These are phyloP conservation scores for Orbilia javanica DNA, from an alignment of 2,329 filamentous ascomycete genomes.

Conservation along the genomic window DNA sequence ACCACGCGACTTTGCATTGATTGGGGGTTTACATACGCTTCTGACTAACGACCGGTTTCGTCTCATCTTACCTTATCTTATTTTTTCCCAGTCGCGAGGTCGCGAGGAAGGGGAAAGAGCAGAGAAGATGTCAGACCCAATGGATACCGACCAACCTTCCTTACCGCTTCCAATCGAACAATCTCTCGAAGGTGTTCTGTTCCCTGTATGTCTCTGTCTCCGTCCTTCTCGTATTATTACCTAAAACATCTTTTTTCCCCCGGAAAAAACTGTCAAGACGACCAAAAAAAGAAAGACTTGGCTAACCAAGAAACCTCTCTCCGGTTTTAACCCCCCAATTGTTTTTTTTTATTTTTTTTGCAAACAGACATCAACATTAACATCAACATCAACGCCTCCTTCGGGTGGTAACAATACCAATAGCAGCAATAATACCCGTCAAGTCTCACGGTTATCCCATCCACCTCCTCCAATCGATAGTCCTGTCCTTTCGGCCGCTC, in stretches of 20 bases:
- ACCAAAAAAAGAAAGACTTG: no score
- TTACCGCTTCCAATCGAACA: conserved; percentile 33
- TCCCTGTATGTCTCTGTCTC: conserved; percentile 25
- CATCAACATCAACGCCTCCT: conserved; percentile 36
- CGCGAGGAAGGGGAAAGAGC: no score
- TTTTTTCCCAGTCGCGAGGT: no score
- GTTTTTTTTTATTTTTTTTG: no score
- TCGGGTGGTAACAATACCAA: neutral
- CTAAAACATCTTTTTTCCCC: no score
- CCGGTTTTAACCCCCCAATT: neutral
- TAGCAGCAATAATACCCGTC: conserved; percentile 5
- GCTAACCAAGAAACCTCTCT: neutral
- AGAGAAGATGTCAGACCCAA: conserved; percentile 43
- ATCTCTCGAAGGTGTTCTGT: conserved; percentile 47
- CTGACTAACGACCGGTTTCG: no score
- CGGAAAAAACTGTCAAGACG: no score
- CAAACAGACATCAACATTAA: conserved; percentile 25
- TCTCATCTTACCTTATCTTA: no score
- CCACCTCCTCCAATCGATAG: conserved; percentile 51
- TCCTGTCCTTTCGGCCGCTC: conserved; percentile 47
- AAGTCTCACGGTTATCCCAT: conserved; percentile 47
- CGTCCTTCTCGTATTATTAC: neutral
- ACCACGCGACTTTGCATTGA: neutral
- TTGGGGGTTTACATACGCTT: no score
- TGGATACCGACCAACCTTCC: conserved; percentile 41